phyloP scores from a whole-genome alignment of 306 rosid species.

The Ammopiptanthus mongolicus region DNA sequence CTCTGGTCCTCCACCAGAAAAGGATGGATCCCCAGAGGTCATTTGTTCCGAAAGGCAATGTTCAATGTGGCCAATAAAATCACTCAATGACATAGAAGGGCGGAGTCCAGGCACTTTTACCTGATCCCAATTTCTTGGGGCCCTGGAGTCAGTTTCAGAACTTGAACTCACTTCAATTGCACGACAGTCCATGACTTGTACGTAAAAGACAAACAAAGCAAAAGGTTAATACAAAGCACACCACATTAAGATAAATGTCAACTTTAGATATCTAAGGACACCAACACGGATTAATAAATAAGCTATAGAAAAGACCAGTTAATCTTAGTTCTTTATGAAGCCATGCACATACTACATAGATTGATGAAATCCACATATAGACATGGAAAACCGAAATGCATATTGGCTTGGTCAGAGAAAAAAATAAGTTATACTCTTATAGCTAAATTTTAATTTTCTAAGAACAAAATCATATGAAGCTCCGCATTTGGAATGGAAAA shows the following conservation, averaged over 20 bases:
- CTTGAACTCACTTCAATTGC: constrained; percentile 57
- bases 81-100: constrained; percentile 72
- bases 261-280: background rate
- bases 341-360: background rate
- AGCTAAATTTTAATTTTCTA: background rate
- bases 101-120: constrained; percentile 64
- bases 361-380: background rate
- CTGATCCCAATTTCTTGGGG: constrained; percentile 51
- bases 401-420: background rate
- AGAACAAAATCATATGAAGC: background rate
- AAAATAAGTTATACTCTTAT: background rate
- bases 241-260: background rate
- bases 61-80: constrained; percentile 67
- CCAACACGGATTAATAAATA: background rate
- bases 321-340: background rate
- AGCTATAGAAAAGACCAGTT: background rate
- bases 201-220: background rate
- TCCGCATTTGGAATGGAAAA: background rate
- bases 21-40: constrained; percentile 41
- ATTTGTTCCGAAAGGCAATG: constrained; percentile 70
- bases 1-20: constrained; percentile 39
- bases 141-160: constrained; percentile 52
- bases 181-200: constrained; percentile 38
- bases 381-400: background rate
- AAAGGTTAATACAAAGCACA: constrained; percentile 7